Conservation (phyloP, 768 basidiomycete species). For the Amanita muscaria region DNA sequence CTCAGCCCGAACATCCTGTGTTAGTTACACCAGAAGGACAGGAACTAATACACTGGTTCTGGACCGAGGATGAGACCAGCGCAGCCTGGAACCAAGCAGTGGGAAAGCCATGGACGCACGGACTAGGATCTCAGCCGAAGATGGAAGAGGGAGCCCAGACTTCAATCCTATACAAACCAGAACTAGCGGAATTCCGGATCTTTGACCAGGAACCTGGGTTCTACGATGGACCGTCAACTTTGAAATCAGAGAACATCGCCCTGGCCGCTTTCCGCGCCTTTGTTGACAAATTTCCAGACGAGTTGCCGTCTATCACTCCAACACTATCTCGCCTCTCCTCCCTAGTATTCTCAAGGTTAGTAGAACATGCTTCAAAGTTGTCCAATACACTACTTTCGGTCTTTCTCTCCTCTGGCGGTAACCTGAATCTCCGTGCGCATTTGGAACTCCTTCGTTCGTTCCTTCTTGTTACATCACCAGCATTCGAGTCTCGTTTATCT, state of each 20-base stretch:
- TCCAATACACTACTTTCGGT: constrained; percentile 59
- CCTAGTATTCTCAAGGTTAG: constrained; percentile 53
- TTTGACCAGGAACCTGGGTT: constrained; percentile 65
- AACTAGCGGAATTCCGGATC: constrained; percentile 37
- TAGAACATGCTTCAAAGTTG: constrained; percentile 53
- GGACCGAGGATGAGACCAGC: constrained; percentile 47
- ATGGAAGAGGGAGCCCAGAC: neutral
- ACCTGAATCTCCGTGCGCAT: constrained; percentile 63
- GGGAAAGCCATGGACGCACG: constrained; percentile 2
- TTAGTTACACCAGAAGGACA: constrained; percentile 24
- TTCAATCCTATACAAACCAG: constrained; percentile 21
- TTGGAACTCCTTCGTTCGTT: constrained; percentile 65
- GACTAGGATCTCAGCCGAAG: neutral
- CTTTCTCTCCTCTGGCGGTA: constrained; percentile 53
- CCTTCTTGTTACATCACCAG: constrained; percentile 59
- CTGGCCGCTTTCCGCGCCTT: constrained; percentile 34
- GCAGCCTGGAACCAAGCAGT: constrained; percentile 32
- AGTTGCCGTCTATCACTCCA: constrained; percentile 55
- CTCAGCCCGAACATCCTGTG: constrained; percentile 56
- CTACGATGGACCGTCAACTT: constrained; percentile 18
- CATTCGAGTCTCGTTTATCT: constrained; percentile 64
- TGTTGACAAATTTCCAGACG: constrained; percentile 46
- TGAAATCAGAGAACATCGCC: constrained; percentile 20
- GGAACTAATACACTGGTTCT: constrained; percentile 47
- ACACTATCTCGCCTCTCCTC: constrained; percentile 52